Percentiles rank a stretch among this genome's conserved stretches.
phyloP scores from a whole-genome alignment of 345 rosid species.

The Acer yangbiense region DNA sequence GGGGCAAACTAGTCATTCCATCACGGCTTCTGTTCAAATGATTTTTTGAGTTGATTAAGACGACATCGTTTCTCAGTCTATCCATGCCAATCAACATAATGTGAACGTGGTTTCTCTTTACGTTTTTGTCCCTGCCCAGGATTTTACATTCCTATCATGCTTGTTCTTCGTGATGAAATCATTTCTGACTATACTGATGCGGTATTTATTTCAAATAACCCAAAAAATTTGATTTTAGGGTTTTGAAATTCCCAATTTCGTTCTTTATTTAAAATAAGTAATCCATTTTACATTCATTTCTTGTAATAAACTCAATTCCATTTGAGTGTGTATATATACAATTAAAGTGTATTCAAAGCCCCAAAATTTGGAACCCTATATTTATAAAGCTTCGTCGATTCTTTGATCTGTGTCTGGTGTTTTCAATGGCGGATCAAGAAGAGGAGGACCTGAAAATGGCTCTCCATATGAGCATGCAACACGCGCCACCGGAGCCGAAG shows the following conservation, averaged over 20 bases:
- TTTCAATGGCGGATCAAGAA: conserved; percentile 91
- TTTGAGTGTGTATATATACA: conserved; percentile 1
- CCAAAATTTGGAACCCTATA: conserved; percentile 14
- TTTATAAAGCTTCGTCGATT: conserved; percentile 15
- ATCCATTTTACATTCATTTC: not conserved
- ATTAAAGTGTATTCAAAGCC: conserved; percentile 8
- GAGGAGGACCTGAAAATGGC: conserved; percentile 90
- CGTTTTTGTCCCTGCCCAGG: conserved; percentile 13
- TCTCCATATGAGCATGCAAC: conserved; percentile 89
- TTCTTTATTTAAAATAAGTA: not conserved
- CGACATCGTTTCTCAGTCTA: conserved; percentile 4
- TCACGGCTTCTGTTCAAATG: not conserved
- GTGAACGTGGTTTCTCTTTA: not conserved
- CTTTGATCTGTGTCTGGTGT: not conserved
- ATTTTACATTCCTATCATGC: not conserved
- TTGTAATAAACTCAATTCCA: not conserved
- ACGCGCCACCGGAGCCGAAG: conserved; percentile 88
- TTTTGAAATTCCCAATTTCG: not conserved
- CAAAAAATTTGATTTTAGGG: not conserved
- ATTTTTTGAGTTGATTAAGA: not conserved
- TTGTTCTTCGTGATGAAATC: conserved; percentile 9
- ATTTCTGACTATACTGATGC: not conserved
- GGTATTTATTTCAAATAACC: too few species aligned
- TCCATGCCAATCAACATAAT: not conserved
- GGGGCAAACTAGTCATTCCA: not conserved